Conservation (phyloP, 2,329 filamentous ascomycete genomes). For the Alternaria ventricosa region DNA sequence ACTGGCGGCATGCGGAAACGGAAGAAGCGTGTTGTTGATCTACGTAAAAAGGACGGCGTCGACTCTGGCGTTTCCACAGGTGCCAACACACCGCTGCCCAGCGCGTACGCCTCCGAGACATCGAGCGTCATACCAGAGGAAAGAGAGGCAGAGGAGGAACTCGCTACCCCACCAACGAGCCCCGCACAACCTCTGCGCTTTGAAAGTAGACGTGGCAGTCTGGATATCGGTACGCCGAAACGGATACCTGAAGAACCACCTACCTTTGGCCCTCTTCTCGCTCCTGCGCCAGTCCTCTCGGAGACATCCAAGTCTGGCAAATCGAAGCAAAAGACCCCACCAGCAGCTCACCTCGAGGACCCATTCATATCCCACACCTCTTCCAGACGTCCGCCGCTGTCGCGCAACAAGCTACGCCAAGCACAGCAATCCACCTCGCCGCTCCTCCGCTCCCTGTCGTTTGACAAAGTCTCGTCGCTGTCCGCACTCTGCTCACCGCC, state of each 20-base stretch:
- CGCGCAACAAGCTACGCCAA: conserved; percentile 37
- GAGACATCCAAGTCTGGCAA: conserved; percentile 33
- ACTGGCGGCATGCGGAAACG: conserved; percentile 73
- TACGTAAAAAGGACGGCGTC: conserved; percentile 66
- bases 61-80: conserved; percentile 60
- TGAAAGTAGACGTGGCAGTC: conserved; percentile 31
- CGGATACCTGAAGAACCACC: conserved; percentile 24
- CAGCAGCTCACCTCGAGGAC: conserved; percentile 15
- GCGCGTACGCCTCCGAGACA: conserved; percentile 66
- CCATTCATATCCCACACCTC: conserved; percentile 16
- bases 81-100: conserved; percentile 57
- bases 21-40: conserved; percentile 83
- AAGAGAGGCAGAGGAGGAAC: conserved; percentile 38
- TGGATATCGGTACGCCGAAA: conserved; percentile 35
- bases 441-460: conserved; percentile 45
- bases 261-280: conserved; percentile 29
- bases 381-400: conserved; percentile 38
- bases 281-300: conserved; percentile 36
- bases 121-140: conserved; percentile 47
- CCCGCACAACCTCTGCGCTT: conserved; percentile 32
- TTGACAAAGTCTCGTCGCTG: conserved; percentile 38
- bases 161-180: conserved; percentile 41
- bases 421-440: conserved; percentile 44
- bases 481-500: conserved; percentile 35
- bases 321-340: conserved; percentile 20